Evolutionary conservation across 2,329 filamentous ascomycete species (phyloP), one percentile per base, ranked within the genome.

Genomic region (Aspergillus bombycis): DNA sequence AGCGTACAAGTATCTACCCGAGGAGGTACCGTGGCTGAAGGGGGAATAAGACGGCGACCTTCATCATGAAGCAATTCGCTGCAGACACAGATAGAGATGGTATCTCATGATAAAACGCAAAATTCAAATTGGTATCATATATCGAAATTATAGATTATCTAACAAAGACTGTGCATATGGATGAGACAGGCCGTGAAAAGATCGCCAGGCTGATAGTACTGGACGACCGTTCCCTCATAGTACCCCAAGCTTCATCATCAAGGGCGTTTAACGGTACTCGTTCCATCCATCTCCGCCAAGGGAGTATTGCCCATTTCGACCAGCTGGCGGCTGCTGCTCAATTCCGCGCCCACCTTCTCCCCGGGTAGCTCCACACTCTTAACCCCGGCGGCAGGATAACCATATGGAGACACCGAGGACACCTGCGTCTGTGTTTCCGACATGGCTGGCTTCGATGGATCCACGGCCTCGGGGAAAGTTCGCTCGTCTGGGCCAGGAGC

Each of bases 1-100:
- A 56, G 80, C 80, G 36, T 82, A 82, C 61, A 78, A 79, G 63
- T 82, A 83, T 68, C 69, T 71, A 0, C 70, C 73, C 19, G 76
- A 80, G 46, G 70, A 82, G 62, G 69, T 83, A 38, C 78, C 77
- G 16, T 82, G 80, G 80, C 43, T 79, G 21, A 68, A 66, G 60
- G 60, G 64, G n/a, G 16, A 28, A 19, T 50, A 14, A 28, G 26
- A 19, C 8, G 16, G 7, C 11, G 26, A 30, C 1, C 4, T 23
- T 12, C 12, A 14, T 48, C 6, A 26, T 28, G 2, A 26, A 26
- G 23, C 6, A 11, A 16, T 7, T 23, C 2, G 2, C 4, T 28
- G 5, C 5, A n/a, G 4, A 16, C 5, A 19, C 12, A 7, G 5
- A 28, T 16, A 14, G 5, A n/a, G 9, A 16, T 16, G 34, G 7